These are phyloP conservation scores for Striga hermonthica DNA, from an alignment of 305 asterid species.

Conservation along the genomic window DNA sequence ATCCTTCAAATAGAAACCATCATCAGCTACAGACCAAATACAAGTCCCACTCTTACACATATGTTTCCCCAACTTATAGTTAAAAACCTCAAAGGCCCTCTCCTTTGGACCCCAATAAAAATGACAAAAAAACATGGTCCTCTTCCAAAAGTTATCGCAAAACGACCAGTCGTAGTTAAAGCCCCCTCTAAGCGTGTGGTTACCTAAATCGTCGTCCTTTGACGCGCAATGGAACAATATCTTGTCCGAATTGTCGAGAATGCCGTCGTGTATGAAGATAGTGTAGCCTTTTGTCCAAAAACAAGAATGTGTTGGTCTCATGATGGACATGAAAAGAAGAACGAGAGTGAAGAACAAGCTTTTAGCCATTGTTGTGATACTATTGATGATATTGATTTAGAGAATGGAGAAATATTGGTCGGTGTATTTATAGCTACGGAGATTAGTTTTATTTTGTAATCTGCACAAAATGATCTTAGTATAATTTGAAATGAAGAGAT, in stretches of 20 bases:
- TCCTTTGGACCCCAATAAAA: slow-evolving; percentile 13
- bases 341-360: not conserved
- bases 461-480: no score
- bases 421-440: no score
- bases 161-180: not conserved
- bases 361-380: not conserved
- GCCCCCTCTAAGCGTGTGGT: not conserved
- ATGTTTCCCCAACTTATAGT: not conserved
- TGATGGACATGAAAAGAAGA: not conserved
- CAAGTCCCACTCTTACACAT: not conserved
- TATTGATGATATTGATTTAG: no score
- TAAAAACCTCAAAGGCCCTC: slow-evolving; percentile 13
- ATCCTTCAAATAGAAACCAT: slow-evolving; percentile 14
- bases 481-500: no score
- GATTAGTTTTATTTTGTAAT: no score
- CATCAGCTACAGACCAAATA: not conserved
- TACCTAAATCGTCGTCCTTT: not conserved
- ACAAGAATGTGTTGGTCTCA: not conserved
- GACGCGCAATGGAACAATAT: slow-evolving; percentile 5
- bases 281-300: not conserved
- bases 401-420: no score
- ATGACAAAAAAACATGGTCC: not conserved
- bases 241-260: not conserved
- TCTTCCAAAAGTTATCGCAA: not conserved
- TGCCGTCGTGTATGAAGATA: not conserved